Evolutionary conservation across 331 rosid genomes (phyloP).

Genomic region (Spiraea crenata): DNA sequence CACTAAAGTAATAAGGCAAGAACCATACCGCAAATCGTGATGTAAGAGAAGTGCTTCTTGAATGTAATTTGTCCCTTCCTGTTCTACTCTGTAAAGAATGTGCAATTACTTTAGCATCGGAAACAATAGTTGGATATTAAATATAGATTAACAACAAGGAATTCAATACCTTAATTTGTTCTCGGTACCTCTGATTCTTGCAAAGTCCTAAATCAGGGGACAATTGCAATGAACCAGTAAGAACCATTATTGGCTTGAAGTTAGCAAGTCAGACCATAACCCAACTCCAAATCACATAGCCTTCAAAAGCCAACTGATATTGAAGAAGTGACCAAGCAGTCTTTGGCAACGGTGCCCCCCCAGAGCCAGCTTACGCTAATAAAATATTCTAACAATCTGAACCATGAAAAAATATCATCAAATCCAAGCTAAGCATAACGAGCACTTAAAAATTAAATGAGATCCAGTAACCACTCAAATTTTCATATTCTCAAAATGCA

Average conservation of each 20-base stretch:
- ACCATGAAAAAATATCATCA: constrained; percentile 19
- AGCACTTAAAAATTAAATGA: not conserved
- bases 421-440: constrained; percentile 5
- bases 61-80: constrained; percentile 39
- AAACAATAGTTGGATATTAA: not conserved
- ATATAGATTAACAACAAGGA: not conserved
- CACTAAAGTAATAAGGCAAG: not conserved
- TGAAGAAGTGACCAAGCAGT: constrained; percentile 21
- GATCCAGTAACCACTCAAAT: not conserved
- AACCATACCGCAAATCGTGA: constrained; percentile 40
- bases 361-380: constrained; percentile 27
- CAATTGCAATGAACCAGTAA: constrained; percentile 77
- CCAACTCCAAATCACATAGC: constrained; percentile 11
- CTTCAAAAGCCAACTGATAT: constrained; percentile 23
- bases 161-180: constrained; percentile 46
- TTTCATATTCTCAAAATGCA: not conserved
- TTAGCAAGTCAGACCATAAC: constrained; percentile 26
- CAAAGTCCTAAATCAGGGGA: constrained; percentile 70
- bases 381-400: constrained; percentile 22
- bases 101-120: constrained; percentile 16
- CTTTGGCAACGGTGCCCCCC: constrained; percentile 29
- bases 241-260: constrained; percentile 56
- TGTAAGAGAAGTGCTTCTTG: constrained; percentile 37
- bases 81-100: constrained; percentile 46
- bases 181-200: constrained; percentile 47